Evolutionary conservation across 139 green algal genomes (phyloP).

Genomic region (Axilococcus clingmanii): DNA sequence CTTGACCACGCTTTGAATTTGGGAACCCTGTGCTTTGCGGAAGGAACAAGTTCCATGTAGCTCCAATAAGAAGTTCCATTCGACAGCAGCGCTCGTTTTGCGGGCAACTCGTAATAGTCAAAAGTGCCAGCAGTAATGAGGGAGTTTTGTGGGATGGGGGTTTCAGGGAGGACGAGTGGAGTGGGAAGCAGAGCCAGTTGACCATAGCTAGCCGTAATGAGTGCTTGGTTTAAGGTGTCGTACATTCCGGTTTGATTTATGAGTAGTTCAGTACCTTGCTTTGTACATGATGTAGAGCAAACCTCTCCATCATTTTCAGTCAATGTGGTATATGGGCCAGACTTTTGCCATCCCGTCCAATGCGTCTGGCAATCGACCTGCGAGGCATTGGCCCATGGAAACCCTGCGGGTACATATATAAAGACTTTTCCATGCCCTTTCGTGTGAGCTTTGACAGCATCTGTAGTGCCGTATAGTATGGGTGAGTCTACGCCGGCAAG

Average conservation of each 20-base stretch:
- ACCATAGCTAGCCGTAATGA: slow-evolving; percentile 40
- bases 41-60: slow-evolving; percentile 6
- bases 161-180: background rate
- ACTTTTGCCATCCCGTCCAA: no score
- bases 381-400: background rate
- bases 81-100: background rate
- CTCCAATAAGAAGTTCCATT: slow-evolving; percentile 2
- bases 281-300: slow-evolving; percentile 31
- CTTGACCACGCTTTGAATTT: background rate
- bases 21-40: slow-evolving; percentile 1
- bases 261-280: slow-evolving; percentile 17
- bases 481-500: background rate
- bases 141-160: background rate
- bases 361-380: background rate
- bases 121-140: background rate
- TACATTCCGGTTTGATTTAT: slow-evolving; percentile 14
- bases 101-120: slow-evolving; percentile 1
- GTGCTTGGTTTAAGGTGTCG: slow-evolving; percentile 24
- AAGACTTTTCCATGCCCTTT: background rate
- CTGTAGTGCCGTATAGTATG: background rate
- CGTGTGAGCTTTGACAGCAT: background rate
- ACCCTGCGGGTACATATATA: background rate
- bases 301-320: background rate
- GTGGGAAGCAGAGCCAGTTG: slow-evolving; percentile 4
- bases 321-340: background rate